phyloP scores from a whole-genome alignment of 1,284 basidiomycete species.

The Cryptococcus amylolentus region DNA sequence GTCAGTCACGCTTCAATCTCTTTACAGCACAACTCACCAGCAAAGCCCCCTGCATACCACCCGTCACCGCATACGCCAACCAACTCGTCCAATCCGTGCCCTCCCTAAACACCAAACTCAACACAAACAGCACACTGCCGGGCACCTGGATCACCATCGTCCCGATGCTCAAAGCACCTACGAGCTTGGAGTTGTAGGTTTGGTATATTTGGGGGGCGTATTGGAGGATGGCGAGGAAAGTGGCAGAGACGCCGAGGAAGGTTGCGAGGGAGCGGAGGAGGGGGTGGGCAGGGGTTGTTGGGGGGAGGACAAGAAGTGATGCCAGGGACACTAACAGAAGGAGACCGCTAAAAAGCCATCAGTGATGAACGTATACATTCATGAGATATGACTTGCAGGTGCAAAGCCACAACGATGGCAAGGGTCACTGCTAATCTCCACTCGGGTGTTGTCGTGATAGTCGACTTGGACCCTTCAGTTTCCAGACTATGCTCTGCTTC shows the following conservation, averaged over 20 bases:
- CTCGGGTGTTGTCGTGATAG: conserved; percentile 50
- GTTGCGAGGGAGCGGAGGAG: conserved; percentile 69
- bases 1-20: conserved; percentile 7
- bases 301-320: conserved; percentile 50
- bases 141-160: conserved; percentile 94
- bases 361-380: conserved; percentile 53
- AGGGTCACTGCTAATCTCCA: conserved; percentile 74
- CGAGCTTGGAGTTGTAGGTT: conserved; percentile 73
- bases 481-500: background rate
- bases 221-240: conserved; percentile 72
- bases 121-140: conserved; percentile 81
- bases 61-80: conserved; percentile 80
- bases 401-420: conserved; percentile 66
- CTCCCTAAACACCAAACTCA: conserved; percentile 72
- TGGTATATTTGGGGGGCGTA: conserved; percentile 82
- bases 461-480: conserved; percentile 6
- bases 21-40: conserved; percentile 51
- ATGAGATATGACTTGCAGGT: conserved; percentile 60
- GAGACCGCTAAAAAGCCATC: conserved; percentile 44
- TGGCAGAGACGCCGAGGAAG: conserved; percentile 80
- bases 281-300: conserved; percentile 47
- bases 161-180: conserved; percentile 85
- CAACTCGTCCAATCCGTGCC: conserved; percentile 86
- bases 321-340: conserved; percentile 35
- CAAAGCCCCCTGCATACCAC: conserved; percentile 76